Evolutionary conservation across 2,329 filamentous ascomycete genomes (phyloP), one percentile per base, ranked within the genome.

Genomic region (Neocucurbitaria cava): DNA sequence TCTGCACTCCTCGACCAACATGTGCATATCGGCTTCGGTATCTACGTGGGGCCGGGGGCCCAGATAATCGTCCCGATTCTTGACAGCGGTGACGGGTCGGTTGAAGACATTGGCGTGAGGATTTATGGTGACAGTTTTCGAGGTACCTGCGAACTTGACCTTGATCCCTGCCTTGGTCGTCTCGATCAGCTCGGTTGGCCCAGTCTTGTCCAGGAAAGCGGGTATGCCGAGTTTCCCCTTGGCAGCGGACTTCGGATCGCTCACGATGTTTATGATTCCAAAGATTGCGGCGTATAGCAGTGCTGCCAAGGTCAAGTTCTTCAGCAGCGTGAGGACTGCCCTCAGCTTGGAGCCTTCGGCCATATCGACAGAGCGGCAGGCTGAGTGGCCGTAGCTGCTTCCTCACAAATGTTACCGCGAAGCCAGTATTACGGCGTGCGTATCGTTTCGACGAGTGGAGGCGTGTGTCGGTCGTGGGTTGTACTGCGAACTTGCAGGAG

Each of bases 61-160:
- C 52, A 83, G 65, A 61, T 78, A 85, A 62, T 82, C 81, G 66
- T 85, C 83, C 61, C 79, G 81, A 45, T 77, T 72, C 36, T 77
- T 71, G 46, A 83, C 81, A 23, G 81, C 77, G 57, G 78, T 82
- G 54, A 79, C 73, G 8, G 82, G 82, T 42, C 82, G 75, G 61
- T 84, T 82, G 70, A 82, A 83, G 71, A 82, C 81, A 71, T 83
- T 83, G 58, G 79, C 81, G 66, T 82, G 72, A 10, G 78, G 76
- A 57, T 82, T 82, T 66, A 82, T 81, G 49, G 78, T 81, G 56
- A 79, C 71, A 23, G 73, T 71, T 60, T 73, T 75, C 56, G 73
- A 61, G 55, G 76, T 70, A 54, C 77, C 74, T 36, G 75, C 69
- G 54, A 79, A 74, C 65, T 79, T 78, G 70, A 79, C 71, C 55